Evolutionary conservation across 306 rosid species (phyloP).

Genomic region (Glycine soja): DNA sequence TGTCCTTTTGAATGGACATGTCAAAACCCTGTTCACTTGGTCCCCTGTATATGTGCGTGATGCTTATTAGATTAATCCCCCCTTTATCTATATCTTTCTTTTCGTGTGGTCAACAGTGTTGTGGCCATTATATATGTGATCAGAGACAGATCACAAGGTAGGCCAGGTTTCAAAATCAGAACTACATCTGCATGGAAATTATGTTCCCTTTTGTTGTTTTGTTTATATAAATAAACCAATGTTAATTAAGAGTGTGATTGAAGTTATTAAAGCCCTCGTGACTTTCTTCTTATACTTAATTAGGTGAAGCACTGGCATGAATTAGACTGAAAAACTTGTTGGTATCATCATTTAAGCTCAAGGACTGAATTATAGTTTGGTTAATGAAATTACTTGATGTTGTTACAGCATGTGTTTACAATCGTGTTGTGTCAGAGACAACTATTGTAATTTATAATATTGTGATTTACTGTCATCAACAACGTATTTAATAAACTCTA

Average conservation of each 20-base stretch:
- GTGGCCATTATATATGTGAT: not conserved
- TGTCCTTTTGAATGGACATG: slow-evolving; percentile 40
- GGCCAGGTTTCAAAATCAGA: slow-evolving; percentile 43
- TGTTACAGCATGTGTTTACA: not conserved
- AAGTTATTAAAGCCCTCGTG: not conserved
- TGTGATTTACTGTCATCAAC: not conserved
- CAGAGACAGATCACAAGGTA: slow-evolving; percentile 42
- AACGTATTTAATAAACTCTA: not conserved
- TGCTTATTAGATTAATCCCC: slow-evolving; percentile 42
- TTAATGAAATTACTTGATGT: not conserved
- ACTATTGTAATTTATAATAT: not conserved
- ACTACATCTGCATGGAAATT: slow-evolving; percentile 16
- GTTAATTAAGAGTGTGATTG: not conserved
- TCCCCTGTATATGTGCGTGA: not conserved
- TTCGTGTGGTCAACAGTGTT: slow-evolving; percentile 10
- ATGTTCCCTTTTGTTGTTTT: slow-evolving; percentile 30
- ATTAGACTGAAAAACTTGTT: not conserved
- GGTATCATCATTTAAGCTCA: not conserved
- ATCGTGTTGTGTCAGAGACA: not conserved
- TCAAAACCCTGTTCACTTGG: slow-evolving; percentile 21
- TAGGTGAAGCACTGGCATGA: not conserved
- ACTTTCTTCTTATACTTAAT: not conserved
- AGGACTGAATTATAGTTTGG: not conserved
- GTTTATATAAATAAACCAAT: not conserved
- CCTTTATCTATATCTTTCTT: slow-evolving; percentile 25